Evolutionary conservation across 2,329 filamentous ascomycete species (phyloP).

Genomic region (Ceratocystis harringtonii): DNA sequence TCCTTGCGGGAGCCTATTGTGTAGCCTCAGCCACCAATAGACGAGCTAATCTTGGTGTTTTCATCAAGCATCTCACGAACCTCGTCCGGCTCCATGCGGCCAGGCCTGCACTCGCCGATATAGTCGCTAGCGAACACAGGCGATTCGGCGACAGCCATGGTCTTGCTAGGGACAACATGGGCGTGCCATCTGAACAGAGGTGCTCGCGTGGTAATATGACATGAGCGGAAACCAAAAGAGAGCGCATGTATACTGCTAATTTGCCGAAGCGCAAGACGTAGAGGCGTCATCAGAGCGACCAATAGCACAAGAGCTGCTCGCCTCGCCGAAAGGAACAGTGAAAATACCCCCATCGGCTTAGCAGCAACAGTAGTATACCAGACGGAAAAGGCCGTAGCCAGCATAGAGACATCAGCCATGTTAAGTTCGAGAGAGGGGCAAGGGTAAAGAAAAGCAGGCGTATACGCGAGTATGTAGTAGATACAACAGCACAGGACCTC

Average conservation of each 20-base stretch:
- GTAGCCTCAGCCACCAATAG: conserved; percentile 63
- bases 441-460: not conserved
- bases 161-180: not conserved
- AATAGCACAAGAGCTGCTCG: not conserved
- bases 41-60: conserved; percentile 49
- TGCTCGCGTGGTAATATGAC: too few relatives aligned
- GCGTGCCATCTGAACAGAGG: not conserved
- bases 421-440: not conserved
- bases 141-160: conserved; percentile 34
- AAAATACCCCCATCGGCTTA: too few relatives aligned
- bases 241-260: not conserved
- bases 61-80: conserved; percentile 28
- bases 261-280: not conserved
- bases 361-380: not conserved
- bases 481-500: not conserved
- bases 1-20: conserved; percentile 45
- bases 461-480: not conserved
- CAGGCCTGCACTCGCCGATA: conserved; percentile 31
- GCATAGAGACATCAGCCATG: not conserved
- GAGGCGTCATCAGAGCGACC: not conserved
- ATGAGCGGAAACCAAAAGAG: not conserved
- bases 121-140: conserved; percentile 31
- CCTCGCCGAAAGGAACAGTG: too few relatives aligned
- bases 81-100: conserved; percentile 34
- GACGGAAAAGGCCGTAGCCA: not conserved